A percentile compares a stretch with the other conserved stretches of the same genome.
Conservation (phyloP, 1,139 yeast species). For the Candida frijolesensis region DNA sequence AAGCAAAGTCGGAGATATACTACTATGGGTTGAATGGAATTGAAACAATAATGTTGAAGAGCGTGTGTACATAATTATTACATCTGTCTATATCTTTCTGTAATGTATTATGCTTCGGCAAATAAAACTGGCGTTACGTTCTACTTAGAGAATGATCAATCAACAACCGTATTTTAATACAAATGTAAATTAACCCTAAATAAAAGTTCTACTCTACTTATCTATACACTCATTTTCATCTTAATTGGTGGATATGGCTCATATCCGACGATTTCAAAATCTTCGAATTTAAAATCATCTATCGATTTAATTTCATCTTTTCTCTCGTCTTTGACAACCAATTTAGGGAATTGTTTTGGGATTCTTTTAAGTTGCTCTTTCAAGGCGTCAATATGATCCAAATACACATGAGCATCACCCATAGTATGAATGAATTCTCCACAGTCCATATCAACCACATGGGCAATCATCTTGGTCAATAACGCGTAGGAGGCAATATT, state of each 20-base stretch:
- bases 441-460: conserved; percentile 88
- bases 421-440: conserved; percentile 93
- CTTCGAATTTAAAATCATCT: conserved; percentile 88
- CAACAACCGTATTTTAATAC: too few species aligned
- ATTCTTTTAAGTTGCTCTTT: conserved; percentile 72
- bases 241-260: conserved; percentile 81
- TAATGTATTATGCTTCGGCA: too few species aligned
- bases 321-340: conserved; percentile 63
- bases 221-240: conserved; percentile 75
- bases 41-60: too few species aligned
- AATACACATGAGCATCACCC: conserved; percentile 96
- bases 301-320: conserved; percentile 55
- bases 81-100: too few species aligned
- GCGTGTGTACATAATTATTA: background rate
- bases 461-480: conserved; percentile 92
- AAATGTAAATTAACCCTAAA: too few species aligned
- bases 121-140: too few species aligned
- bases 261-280: conserved; percentile 77
- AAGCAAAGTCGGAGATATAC: conserved; percentile 17
- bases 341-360: conserved; percentile 80
- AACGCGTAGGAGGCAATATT: conserved; percentile 96
- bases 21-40: conserved; percentile 9
- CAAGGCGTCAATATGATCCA: conserved; percentile 90
- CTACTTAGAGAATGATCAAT: too few species aligned
- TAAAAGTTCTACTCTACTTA: too few species aligned